A percentile compares a stretch with the other conserved stretches of the same genome.
Conservation (phyloP, 1,284 basidiomycete species). For the Leccinum laetum region DNA sequence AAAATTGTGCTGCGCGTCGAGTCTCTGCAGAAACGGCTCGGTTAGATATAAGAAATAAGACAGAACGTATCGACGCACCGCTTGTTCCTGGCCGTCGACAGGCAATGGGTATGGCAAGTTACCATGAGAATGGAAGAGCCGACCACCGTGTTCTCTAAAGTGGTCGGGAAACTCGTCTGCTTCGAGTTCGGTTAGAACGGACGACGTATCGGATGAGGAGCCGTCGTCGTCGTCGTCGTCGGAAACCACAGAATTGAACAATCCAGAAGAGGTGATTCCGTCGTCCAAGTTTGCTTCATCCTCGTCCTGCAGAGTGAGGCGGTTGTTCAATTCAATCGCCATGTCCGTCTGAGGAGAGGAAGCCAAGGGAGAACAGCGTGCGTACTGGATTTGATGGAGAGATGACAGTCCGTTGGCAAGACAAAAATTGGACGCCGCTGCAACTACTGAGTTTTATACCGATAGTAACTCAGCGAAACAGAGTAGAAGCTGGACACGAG, state of each 20-base stretch:
- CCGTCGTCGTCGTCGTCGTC: constrained; percentile 31
- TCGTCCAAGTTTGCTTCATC: constrained; percentile 17
- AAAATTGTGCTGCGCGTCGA: constrained; percentile 48
- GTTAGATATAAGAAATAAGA: neutral
- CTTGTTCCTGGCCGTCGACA: constrained; percentile 61
- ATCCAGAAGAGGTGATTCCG: constrained; percentile 11
- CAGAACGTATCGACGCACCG: constrained; percentile 39
- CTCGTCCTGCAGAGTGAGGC: constrained; percentile 25
- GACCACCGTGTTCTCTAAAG: constrained; percentile 53
- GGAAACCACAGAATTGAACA: constrained; percentile 7
- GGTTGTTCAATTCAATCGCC: constrained; percentile 30
- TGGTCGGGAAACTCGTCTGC: constrained; percentile 54
- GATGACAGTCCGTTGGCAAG: constrained; percentile 36
- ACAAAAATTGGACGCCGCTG: constrained; percentile 39
- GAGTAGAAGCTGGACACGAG: constrained; percentile 38
- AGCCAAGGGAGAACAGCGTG: constrained; percentile 12
- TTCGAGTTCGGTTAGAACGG: constrained; percentile 40
- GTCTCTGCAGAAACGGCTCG: constrained; percentile 40
- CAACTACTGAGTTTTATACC: constrained; percentile 39
- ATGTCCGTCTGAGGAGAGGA: constrained; percentile 18
- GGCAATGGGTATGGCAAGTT: constrained; percentile 64
- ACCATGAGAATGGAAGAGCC: constrained; percentile 68
- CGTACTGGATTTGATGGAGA: constrained; percentile 24
- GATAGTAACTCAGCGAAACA: constrained; percentile 40
- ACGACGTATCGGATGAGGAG: constrained; percentile 45